Base-by-base conservation (phyloP, 2,329 filamentous ascomycete genomes). In the Mariannaea elegans region DNA sequence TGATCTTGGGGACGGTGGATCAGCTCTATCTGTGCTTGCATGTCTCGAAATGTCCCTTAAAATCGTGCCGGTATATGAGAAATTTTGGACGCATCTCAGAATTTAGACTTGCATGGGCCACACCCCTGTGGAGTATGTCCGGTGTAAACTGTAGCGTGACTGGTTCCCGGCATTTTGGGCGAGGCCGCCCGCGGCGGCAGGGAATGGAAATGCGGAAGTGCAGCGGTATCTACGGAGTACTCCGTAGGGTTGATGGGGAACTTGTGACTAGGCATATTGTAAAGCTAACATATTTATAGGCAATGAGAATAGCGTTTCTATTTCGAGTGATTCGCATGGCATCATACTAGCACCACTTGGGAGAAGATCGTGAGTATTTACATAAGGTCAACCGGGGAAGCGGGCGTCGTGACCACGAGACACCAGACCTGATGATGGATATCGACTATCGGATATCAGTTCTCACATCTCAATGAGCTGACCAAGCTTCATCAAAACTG, bases 101-200 rank as follows among this genome's bases (percentile, higher is more conserved):
- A 45, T 53, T 48, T 32, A 46, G 56, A 50, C 57, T 50, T 63
- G 56, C 60, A 63, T 60, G 36, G 51, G 56, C 51, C 42, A 63
- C 52, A 21, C 44, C 23, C 32, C 47, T 52, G 23, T 45, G 44
- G 53, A 52, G 36, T 32, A 36, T 53, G n/a, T n/a, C n/a, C n/a
- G n/a, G n/a, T n/a, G n/a, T n/a, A n/a, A n/a, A n/a, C n/a, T 38
- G 44, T 39, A 34, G 34, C 24, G 44, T 34, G 36, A 57, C 31
- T 57, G 42, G 53, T 42, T 44, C 45, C 48, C 42, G 29, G 49
- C n/a, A 48, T 34, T 42, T 19, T 31, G 54, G 58, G 50, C 27
- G 49, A 52, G 32, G 39, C 54, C 54, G 42, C 36, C 36, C 16
- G 42, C 23, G 13, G 44, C 31, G 19, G 27, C 38, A 31, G 21